phyloP scores from a whole-genome alignment of 352 stramenopile genomes.

The Phytopythium mirpurense region DNA sequence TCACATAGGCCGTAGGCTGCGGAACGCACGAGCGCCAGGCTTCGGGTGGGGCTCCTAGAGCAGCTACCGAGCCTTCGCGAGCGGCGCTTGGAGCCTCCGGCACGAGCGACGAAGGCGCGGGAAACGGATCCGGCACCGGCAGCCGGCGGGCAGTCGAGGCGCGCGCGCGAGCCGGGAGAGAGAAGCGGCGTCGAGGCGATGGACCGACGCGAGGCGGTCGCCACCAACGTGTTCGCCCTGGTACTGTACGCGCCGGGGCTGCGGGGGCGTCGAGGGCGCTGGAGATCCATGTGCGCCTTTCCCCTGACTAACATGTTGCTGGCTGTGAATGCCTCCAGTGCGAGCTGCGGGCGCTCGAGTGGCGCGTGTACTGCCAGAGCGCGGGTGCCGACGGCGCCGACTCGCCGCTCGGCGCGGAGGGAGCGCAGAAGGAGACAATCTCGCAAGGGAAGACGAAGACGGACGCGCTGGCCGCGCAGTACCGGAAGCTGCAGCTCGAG shows the following conservation, averaged over 20 bases:
- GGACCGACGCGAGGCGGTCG: conserved; percentile 8
- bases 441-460: no score
- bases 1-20: background rate
- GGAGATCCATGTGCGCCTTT: no score
- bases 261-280: no score
- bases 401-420: no score
- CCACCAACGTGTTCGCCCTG: conserved; percentile 42
- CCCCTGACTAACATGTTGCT: no score
- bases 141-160: no score
- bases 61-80: no score
- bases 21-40: conserved; percentile 1
- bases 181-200: background rate
- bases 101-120: background rate
- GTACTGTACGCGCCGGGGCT: conserved; percentile 18
- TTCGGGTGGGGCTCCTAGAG: no score
- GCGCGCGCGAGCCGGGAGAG: no score
- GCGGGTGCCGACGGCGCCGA: conserved; percentile 7
- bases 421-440: no score
- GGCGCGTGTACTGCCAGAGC: conserved; percentile 34
- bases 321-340: conserved; percentile 23
- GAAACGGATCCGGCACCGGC: background rate
- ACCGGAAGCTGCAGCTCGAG: conserved; percentile 31
- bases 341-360: conserved; percentile 37
- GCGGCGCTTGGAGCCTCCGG: background rate
- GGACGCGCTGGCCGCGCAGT: conserved; percentile 21